Base-by-base conservation (phyloP, 331 rosid species). In the Malus hybrid region DNA sequence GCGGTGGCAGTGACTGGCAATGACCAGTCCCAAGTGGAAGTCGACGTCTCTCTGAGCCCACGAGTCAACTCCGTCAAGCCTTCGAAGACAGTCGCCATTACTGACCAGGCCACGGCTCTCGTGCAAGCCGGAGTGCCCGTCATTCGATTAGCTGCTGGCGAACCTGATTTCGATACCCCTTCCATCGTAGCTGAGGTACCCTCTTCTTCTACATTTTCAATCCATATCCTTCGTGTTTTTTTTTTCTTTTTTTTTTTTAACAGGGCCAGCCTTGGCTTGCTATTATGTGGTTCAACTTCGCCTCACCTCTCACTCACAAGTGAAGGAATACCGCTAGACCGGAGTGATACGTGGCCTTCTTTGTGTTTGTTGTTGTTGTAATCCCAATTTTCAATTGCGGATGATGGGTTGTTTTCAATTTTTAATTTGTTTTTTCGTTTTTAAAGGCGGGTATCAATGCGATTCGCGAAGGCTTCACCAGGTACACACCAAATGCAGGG, bases 401-500 rank as follows among this genome's bases (percentile, higher is more conserved):
- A 31, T 31, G 32, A 31, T 31, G 32, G 32, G 32, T 31, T 31
- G 32, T 31, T 4, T 31, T 31, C 32, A 31, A 12, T 42, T 39
- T 67, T 28, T 28, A 28, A 28, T 28, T 28, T 28, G 29, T 28
- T 28, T 28, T 79, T 80, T 79, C 13, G 7, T 48, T 60, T 34
- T 62, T 46, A 22, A 77, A 69, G 98, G 98, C 97, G 13, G 98
- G 97, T 77, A 89, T 88, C 28, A 88, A 89, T 76, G 98, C 97
- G 5, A 93, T 93, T 80, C 88, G 88, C 1, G 98, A 93, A 74
- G 98, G 97, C 7, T 73, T 67, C 75, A 93, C 98, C 0, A 88
- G 92, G 81, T 93, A 93, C 75, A 85, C 97, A 1, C 91, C 96
- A 11, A 91, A 89, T 85, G 97, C 88, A 1, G 98, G 98, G 68